A percentile compares a stretch with the other conserved stretches of the same genome.
These are phyloP conservation scores for Cryoendolithus antarcticus DNA, from an alignment of 2,329 filamentous ascomycete species.

Conservation along the genomic window DNA sequence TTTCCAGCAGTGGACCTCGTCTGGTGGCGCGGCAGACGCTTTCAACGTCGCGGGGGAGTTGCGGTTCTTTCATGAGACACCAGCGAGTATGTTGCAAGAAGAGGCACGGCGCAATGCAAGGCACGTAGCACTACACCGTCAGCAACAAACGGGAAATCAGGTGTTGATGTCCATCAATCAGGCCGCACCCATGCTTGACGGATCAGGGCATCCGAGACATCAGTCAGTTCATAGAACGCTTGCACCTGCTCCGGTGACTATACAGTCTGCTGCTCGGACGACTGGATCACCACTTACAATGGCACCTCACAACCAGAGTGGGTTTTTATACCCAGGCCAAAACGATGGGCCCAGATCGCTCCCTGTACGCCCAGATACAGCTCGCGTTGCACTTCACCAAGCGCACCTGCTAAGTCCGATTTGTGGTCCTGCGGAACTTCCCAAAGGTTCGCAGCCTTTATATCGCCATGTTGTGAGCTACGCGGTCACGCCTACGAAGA, in stretches of 20 bases:
- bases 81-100: neutral
- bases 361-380: slow-evolving; percentile 33
- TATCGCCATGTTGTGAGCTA: slow-evolving; percentile 50
- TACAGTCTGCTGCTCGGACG: too few relatives aligned
- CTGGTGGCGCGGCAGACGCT: neutral
- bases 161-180: too few relatives aligned
- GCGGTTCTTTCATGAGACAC: neutral
- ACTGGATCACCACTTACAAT: too few relatives aligned
- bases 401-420: slow-evolving; percentile 43
- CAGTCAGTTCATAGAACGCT: too few relatives aligned
- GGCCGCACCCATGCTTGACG: too few relatives aligned
- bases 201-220: too few relatives aligned
- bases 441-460: slow-evolving; percentile 15
- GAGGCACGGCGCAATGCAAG: neutral
- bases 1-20: too few relatives aligned
- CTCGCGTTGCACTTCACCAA: slow-evolving; percentile 44
- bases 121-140: too few relatives aligned
- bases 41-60: neutral
- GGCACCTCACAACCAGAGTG: too few relatives aligned
- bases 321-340: neutral
- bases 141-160: too few relatives aligned
- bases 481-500: slow-evolving; percentile 33
- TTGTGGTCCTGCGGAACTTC: slow-evolving; percentile 16
- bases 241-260: too few relatives aligned
- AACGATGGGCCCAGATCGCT: slow-evolving; percentile 19